Evolutionary conservation across 345 rosid genomes (phyloP).

Genomic region (Bruguiera sexangula): DNA sequence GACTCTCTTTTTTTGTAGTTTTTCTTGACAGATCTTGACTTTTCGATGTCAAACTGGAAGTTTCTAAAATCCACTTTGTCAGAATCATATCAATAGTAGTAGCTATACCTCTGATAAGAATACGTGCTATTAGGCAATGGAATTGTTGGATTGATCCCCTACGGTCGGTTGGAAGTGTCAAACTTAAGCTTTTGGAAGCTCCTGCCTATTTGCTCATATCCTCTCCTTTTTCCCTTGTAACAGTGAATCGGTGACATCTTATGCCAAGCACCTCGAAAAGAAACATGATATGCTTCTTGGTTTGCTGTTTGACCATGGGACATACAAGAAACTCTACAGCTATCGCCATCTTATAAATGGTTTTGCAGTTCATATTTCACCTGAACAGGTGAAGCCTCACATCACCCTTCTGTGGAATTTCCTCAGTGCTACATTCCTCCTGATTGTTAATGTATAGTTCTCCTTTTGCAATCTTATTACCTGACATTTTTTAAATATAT

Average conservation of each 20-base stretch:
- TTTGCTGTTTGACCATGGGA: slow-evolving; percentile 66
- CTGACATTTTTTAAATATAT: slow-evolving; percentile 51
- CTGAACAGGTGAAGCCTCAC: slow-evolving; percentile 73
- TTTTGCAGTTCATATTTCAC: slow-evolving; percentile 78
- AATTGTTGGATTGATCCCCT: too few relatives aligned
- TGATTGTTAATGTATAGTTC: slow-evolving; percentile 12
- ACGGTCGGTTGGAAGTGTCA: neutral
- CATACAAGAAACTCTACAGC: slow-evolving; percentile 88
- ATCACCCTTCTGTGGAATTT: neutral
- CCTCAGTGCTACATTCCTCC: neutral
- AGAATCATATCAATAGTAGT: too few relatives aligned
- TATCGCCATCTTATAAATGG: slow-evolving; percentile 94
- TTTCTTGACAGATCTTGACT: slow-evolving; percentile 9
- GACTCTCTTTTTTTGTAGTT: neutral
- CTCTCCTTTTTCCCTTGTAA: slow-evolving; percentile 1
- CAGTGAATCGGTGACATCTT: slow-evolving; percentile 81
- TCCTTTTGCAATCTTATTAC: slow-evolving; percentile 13
- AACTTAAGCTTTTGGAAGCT: neutral
- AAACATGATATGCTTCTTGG: slow-evolving; percentile 93
- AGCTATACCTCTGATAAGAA: too few relatives aligned
- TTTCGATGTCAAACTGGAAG: too few relatives aligned
- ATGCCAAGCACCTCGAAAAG: slow-evolving; percentile 80
- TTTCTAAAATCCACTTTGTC: too few relatives aligned
- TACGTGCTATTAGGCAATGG: too few relatives aligned
- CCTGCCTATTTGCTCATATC: neutral